Evolutionary conservation across 2,329 filamentous ascomycete species (phyloP), one percentile per base, ranked within the genome.

Genomic region (Metarhizium album): DNA sequence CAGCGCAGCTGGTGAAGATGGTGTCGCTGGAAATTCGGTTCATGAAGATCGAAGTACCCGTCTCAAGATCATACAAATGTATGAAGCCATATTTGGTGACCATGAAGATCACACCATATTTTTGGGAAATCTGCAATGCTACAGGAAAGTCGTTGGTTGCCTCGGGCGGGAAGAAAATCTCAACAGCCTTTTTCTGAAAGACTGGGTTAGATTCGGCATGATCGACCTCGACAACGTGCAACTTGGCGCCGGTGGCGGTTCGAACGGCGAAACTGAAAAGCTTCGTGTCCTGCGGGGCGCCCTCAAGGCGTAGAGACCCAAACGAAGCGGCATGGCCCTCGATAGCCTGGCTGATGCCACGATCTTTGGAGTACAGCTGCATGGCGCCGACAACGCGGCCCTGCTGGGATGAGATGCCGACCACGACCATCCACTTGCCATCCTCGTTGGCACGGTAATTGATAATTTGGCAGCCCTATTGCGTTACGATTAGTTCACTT

Each of bases 41-140:
- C 90, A 98, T 94, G 80, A 96, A 98, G 66, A 98, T 93, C 67
- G 89, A 94, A 13, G 86, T 87, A 52, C 88, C 94, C 7, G 87
- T 93, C 74, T 98, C 94, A 52, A 98, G 82, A 64, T 98, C 94
- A 72, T 98, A 97, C 23, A 98, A 80, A 71, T 98, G 93, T 62
- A 98, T 97, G 72, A 97, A 98, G 49, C 93, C 93, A 64, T 96
- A 98, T 70, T 98, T 98, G 52, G 93, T 98, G 55, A 98, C 89
- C 62, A 98, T 82, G 71, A 96, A 96, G 63, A 98, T 85, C 65
- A 98, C 83, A 63, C 90, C 91, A 70, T 98, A 98, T 72, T 93
- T 95, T 63, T 89, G 84, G 3, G 93, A 97, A 45, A 98, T 85
- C 71, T 98, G 94, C 73, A 98, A 93, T 18, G 91, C 90, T 51